Conservation (phyloP, 2,329 filamentous ascomycete species). For the Xylaria sp. region DNA sequence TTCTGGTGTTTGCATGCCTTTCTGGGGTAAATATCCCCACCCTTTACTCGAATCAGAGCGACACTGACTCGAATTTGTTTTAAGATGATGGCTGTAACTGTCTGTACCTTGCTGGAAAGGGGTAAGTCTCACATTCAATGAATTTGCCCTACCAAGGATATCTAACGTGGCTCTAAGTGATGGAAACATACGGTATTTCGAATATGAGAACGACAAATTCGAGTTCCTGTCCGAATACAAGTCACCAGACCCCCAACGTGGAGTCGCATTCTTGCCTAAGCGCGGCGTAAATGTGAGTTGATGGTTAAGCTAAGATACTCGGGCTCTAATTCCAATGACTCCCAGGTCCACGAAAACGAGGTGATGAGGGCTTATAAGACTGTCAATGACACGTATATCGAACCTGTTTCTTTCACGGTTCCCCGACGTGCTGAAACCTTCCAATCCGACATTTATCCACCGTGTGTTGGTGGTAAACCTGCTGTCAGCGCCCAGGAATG, state of each 20-base stretch:
- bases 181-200: conserved; percentile 98
- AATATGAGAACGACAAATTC: conserved; percentile 98
- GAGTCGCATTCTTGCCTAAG: conserved; percentile 93
- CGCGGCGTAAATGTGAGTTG: conserved; percentile 84
- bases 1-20: conserved; percentile 98
- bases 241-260: conserved; percentile 93
- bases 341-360: conserved; percentile 90
- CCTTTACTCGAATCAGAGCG: background rate
- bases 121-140: conserved; percentile 65
- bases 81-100: conserved; percentile 90
- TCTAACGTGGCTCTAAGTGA: conserved; percentile 67
- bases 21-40: conserved; percentile 76
- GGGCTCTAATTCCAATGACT: conserved; percentile 20
- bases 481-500: conserved; percentile 84
- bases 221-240: conserved; percentile 98
- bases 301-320: background rate
- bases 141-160: conserved; percentile 20
- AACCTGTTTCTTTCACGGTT: conserved; percentile 97
- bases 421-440: conserved; percentile 92
- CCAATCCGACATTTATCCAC: conserved; percentile 97
- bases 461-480: conserved; percentile 80
- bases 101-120: conserved; percentile 96
- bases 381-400: conserved; percentile 91
- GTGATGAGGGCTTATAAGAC: conserved; percentile 97
- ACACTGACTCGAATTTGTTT: conserved; percentile 41